Conservation (phyloP, 169 alveolate species). For the Eimeria nieschulzi region DNA sequence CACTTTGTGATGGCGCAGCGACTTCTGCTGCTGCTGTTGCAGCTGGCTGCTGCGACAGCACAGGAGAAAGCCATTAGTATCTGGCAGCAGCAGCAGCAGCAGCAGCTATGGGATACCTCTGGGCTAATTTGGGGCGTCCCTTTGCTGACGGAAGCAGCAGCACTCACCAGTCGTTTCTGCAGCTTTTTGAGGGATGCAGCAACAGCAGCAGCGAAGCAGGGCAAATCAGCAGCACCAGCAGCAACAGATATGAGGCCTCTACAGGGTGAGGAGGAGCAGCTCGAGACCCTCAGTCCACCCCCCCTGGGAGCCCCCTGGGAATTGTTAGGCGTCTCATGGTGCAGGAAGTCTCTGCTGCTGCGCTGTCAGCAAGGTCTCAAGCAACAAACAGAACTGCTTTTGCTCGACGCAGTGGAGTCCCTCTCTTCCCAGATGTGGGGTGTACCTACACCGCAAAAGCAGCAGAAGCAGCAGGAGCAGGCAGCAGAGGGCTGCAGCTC, state of each 20-base stretch:
- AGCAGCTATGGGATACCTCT: neutral
- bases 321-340: neutral
- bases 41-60: conserved; percentile 1
- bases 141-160: neutral
- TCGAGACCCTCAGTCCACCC: neutral
- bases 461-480: conserved; percentile 6
- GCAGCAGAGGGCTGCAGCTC: neutral
- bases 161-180: conserved; percentile 26
- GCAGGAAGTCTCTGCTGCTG: conserved; percentile 14
- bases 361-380: neutral
- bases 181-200: neutral
- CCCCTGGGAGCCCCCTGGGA: neutral
- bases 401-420: neutral
- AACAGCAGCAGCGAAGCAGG: conserved; percentile 38
- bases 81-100: conserved; percentile 44
- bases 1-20: neutral
- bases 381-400: neutral
- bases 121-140: conserved; percentile 24
- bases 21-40: conserved; percentile 38
- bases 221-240: conserved; percentile 1
- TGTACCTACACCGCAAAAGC: neutral
- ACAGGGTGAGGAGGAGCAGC: neutral
- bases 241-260: neutral
- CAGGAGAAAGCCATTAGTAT: neutral
- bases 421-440: neutral